A percentile compares a stretch with the other conserved stretches of the same genome.
These are phyloP conservation scores for Phytophthora sp. DNA, from an alignment of 352 stramenopile genomes.

Conservation along the genomic window DNA sequence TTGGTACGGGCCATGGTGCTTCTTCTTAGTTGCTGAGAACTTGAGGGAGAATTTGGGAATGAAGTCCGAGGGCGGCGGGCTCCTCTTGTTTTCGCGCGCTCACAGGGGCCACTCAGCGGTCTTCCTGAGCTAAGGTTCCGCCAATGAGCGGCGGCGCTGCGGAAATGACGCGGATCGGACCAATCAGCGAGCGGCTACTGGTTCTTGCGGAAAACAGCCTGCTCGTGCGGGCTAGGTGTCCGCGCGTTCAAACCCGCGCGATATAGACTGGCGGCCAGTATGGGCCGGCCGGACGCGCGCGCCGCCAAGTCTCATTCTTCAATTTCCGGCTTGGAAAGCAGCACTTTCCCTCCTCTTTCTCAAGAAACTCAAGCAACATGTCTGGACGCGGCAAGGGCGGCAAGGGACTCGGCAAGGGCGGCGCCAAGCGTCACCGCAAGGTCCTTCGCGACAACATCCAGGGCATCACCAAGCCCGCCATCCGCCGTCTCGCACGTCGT, in stretches of 20 bases:
- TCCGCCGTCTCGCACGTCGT: conserved; percentile 97
- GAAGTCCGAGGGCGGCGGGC: conserved; percentile 25
- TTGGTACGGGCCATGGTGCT: conserved; percentile 94
- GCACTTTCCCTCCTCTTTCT: conserved; percentile 20
- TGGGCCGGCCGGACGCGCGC: not conserved
- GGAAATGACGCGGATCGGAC: conserved; percentile 5
- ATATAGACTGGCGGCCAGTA: conserved; percentile 10
- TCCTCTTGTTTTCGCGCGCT: conserved; percentile 11
- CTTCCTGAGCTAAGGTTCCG: not conserved
- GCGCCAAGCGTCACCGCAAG: conserved; percentile 87
- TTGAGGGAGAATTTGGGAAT: conserved; percentile 29
- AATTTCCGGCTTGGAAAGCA: conserved; percentile 51
- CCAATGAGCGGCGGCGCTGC: conserved; percentile 23
- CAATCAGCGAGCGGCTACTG: conserved; percentile 13
- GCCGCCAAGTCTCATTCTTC: conserved; percentile 47
- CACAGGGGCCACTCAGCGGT: conserved; percentile 1
- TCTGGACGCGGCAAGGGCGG: conserved; percentile 76
- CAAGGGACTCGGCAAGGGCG: conserved; percentile 79
- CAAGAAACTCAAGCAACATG: conserved; percentile 40
- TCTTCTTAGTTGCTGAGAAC: conserved; percentile 31
- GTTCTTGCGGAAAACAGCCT: not conserved
- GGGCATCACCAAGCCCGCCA: conserved; percentile 94
- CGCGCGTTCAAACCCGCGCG: conserved; percentile 10
- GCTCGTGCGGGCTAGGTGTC: conserved; percentile 17
- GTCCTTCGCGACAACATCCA: conserved; percentile 92